Base-by-base conservation (phyloP, 805 yeast species). In the Candida nanaspora region DNA sequence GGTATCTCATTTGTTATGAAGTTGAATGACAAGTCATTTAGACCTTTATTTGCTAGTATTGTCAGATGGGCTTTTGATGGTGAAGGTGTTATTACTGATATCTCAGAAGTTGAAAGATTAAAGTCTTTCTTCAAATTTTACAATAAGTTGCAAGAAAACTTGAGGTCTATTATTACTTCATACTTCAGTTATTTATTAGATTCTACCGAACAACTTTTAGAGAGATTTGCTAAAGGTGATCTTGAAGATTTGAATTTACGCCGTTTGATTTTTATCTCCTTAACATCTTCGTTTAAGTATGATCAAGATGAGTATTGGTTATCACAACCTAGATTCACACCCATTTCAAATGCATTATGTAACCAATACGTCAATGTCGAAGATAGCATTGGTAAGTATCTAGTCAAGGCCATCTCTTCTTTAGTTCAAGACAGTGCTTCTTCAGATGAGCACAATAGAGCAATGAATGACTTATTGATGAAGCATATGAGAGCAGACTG, bases 301-400 rank as follows among this genome's bases (percentile, higher is more conserved):
- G 97, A 91, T 56, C 86, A 82, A 55, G 95, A 85, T 52, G 98
- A 93, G 54, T 93, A 86, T 66, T 93, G 99, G 99, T 82, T 84
- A 43, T 78, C 87, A 35, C 82, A 82, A 39, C 76, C 87, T 21
- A 77, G 98, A 57, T 93, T 87, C 57, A 94, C 84, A 31, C 63
- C 77, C 39, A 72, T 88, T 21, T 72, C 81, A 14, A 70, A 62
- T 30, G 73, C 83, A 3, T 69, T 93, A 46, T 65, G 84, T 43
- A 64, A 63, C 20, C 96, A 88, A 66, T 66, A 89, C 47, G 53
- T 64, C 6, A 76, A 72, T 51, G 73, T 86, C 45, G 95, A 86
- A 51, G 81, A 78, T 48, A 62, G 76, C 13, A 76, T 86, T 51
- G 95, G 95, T 37, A 81, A 85, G 55, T 77, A 84, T 49, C 63